Percentiles rank a stretch among this genome's conserved stretches.
These are phyloP conservation scores for Mucor irregularis DNA, from an alignment of 371 early-diverging fungal species.

Conservation along the genomic window DNA sequence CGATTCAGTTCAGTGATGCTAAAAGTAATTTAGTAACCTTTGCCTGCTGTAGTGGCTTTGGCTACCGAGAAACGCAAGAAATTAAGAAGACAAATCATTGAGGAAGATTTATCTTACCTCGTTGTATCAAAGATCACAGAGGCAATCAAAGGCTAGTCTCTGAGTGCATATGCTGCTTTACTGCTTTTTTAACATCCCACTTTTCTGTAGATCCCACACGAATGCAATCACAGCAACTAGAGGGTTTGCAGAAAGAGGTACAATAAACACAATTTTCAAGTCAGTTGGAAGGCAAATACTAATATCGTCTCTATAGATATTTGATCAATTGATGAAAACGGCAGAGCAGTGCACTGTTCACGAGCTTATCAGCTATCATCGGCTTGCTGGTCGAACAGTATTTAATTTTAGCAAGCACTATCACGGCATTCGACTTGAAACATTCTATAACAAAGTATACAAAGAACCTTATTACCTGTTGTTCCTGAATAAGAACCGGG, in stretches of 20 bases:
- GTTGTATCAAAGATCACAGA: conserved; percentile 23
- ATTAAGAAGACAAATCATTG: conserved; percentile 26
- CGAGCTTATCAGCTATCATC: conserved; percentile 40
- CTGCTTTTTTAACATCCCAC: not conserved
- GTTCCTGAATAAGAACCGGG: not conserved
- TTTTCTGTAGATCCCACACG: conserved; percentile 31
- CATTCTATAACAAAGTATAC: conserved; percentile 34
- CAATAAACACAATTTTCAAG: too few relatives aligned
- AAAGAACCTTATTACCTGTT: not conserved
- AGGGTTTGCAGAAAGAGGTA: conserved; percentile 29
- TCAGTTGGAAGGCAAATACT: too few relatives aligned
- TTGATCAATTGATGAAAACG: conserved; percentile 28
- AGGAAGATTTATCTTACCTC: conserved; percentile 34
- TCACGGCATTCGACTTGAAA: conserved; percentile 40
- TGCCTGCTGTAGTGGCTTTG: conserved; percentile 12
- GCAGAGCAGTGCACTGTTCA: conserved; percentile 27
- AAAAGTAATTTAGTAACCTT: not conserved
- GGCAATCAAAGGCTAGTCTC: conserved; percentile 16
- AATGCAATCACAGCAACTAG: conserved; percentile 20
- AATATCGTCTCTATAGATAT: conserved; percentile 29
- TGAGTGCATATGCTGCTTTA: too few relatives aligned
- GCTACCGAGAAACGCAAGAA: conserved; percentile 25
- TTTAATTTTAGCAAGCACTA: conserved; percentile 27
- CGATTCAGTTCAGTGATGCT: not conserved
- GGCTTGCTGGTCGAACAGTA: conserved; percentile 31